Evolutionary conservation across 345 rosid species (phyloP).

Genomic region (Draba incana): DNA sequence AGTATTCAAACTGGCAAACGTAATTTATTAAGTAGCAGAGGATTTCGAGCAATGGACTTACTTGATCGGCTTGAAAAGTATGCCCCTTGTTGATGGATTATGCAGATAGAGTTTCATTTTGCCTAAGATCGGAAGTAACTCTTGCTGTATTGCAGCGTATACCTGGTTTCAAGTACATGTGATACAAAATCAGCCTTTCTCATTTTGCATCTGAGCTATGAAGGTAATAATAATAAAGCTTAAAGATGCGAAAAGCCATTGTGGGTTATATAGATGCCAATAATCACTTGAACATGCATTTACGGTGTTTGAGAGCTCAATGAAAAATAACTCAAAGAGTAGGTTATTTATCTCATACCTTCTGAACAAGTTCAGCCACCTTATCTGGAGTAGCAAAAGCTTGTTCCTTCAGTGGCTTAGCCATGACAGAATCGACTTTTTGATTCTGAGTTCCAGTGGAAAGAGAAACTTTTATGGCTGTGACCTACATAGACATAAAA

Average conservation of each 20-base stretch:
- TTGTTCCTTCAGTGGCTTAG: constrained; percentile 90
- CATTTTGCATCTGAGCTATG: neutral
- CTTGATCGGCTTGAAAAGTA: constrained; percentile 95
- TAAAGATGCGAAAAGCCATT: constrained; percentile 3
- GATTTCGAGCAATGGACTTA: constrained; percentile 43
- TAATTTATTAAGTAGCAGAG: neutral
- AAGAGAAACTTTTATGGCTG: constrained; percentile 81
- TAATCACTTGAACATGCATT: constrained; percentile 20
- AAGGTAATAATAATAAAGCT: constrained; percentile 6
- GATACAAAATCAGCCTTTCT: constrained; percentile 15
- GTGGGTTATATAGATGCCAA: constrained; percentile 7
- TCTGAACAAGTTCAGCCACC: constrained; percentile 92
- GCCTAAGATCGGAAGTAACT: constrained; percentile 66
- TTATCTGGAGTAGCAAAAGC: constrained; percentile 95
- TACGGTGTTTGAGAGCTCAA: constrained; percentile 9
- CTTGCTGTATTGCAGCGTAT: constrained; percentile 67
- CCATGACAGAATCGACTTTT: constrained; percentile 67
- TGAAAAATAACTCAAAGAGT: neutral
- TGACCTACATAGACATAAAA: constrained; percentile 56
- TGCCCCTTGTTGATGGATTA: constrained; percentile 78
- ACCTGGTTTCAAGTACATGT: constrained; percentile 55
- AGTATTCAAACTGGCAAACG: constrained; percentile 6
- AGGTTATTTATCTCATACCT: constrained; percentile 51
- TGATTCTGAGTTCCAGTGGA: constrained; percentile 65
- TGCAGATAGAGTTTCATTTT: constrained; percentile 95